phyloP scores from a whole-genome alignment of 2,329 filamentous ascomycete species.

The Penicillium hordei region DNA sequence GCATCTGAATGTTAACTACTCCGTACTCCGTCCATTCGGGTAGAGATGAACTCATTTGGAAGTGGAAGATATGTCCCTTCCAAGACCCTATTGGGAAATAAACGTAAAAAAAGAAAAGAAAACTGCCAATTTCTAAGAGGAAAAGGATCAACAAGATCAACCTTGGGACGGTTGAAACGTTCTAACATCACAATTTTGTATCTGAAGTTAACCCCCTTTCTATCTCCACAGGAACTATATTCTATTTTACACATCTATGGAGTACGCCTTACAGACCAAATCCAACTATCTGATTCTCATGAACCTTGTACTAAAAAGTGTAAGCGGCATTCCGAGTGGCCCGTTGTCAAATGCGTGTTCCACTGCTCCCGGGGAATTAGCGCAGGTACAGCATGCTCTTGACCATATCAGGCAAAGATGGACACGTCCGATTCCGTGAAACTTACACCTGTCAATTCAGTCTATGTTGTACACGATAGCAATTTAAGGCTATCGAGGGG shows the following conservation, averaged over 20 bases:
- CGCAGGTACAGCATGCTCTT: conserved; percentile 9
- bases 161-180: background rate
- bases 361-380: conserved; percentile 10
- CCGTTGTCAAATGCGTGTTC: conserved; percentile 4
- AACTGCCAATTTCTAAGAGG: conserved; percentile 2
- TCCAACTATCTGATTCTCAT: background rate
- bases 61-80: background rate
- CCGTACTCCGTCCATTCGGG: background rate
- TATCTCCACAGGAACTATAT: background rate
- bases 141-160: conserved; percentile 1
- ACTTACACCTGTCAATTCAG: conserved; percentile 12
- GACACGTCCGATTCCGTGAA: conserved; percentile 1
- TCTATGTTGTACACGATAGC: background rate
- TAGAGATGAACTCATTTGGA: background rate
- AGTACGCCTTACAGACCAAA: background rate
- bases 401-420: conserved; percentile 13
- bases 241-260: background rate
- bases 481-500: background rate
- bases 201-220: background rate
- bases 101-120: background rate
- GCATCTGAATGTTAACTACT: background rate
- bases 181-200: background rate
- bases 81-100: background rate
- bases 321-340: conserved; percentile 12
- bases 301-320: background rate